Evolutionary conservation across 1,139 yeast genomes (phyloP), one percentile per base, ranked within the genome.

Genomic region (Yamadazyma dendronema): DNA sequence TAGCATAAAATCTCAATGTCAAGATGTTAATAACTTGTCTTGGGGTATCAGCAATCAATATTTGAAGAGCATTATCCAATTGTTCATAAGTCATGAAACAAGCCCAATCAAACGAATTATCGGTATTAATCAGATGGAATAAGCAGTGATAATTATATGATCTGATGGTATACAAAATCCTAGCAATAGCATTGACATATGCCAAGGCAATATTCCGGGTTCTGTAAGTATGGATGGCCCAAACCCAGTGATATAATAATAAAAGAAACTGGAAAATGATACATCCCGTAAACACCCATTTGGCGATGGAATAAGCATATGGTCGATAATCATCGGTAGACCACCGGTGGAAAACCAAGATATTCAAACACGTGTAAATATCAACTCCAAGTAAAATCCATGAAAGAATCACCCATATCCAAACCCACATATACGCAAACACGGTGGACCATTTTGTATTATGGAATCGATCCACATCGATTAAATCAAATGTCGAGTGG

Each of bases 261-360:
- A 85, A 65, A 6, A 76, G 62, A 38, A 85, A 68, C 17, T 92
- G 82, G 41, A 86, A 75, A n/a, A 88, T 72, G 43, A 88, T 88
- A 56, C 96, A 88, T 1, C 84, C 88, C 8, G 90, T 82, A 56
- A 87, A 88, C 12, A 88, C 67, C 89, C 95, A 84, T 54, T 85
- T 80, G 37, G 94, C 77, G 10, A 66, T 53, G 8, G 78, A 41
- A 74, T 82, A 55, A 52, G 72, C 64, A 74, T 79, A 43, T 72
- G 85, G 55, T 75, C 76, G 54, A 62, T 80, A 41, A 70, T 74
- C 63, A 54, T 65, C 59, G 11, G 77, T 67, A 3, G 84, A 77
- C 96, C 96, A 88, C 38, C 77, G 69, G 52, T 84, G 79, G 59
- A 82, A 82, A 2, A 85, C 94, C 47, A 88, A 66, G 36, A 88